Conservation (phyloP, 2,329 filamentous ascomycete genomes). For the Dothiorella sarmentorum region DNA sequence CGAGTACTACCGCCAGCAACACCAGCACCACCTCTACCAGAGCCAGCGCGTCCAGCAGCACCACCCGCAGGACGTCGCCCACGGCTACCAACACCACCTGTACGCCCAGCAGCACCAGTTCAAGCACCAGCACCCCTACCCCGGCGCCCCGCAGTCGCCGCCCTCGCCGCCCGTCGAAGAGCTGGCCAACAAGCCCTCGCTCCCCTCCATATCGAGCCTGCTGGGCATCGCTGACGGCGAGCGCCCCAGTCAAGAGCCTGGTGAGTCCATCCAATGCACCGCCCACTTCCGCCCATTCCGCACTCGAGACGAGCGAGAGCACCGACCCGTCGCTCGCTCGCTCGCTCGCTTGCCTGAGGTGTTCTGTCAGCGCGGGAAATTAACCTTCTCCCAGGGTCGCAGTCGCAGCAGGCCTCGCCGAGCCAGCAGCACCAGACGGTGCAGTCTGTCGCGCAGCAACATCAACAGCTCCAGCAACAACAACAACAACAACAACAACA, state of each 20-base stretch:
- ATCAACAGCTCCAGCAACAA: slow-evolving; percentile 23
- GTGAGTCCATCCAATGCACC: slow-evolving; percentile 22
- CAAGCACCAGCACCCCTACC: slow-evolving; percentile 24
- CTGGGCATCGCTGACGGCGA: slow-evolving; percentile 75
- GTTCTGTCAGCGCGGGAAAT: background rate
- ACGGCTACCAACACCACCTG: slow-evolving; percentile 31
- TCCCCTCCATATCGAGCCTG: slow-evolving; percentile 91
- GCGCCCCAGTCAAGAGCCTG: slow-evolving; percentile 49
- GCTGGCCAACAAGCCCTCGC: slow-evolving; percentile 65
- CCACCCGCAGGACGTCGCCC: slow-evolving; percentile 25
- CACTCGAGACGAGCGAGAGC: slow-evolving; percentile 20
- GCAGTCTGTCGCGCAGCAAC: slow-evolving; percentile 28
- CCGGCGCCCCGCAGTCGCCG: slow-evolving; percentile 56
- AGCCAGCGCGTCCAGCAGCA: slow-evolving; percentile 20
- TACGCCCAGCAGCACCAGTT: slow-evolving; percentile 20
- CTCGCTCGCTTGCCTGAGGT: background rate
- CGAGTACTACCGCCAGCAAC: slow-evolving; percentile 22
- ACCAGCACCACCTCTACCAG: slow-evolving; percentile 19
- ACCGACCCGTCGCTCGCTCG: too few species aligned
- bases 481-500: slow-evolving; percentile 19
- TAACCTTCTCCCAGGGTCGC: slow-evolving; percentile 22
- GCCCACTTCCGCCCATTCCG: slow-evolving; percentile 3
- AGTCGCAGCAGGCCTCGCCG: slow-evolving; percentile 19
- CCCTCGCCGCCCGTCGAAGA: slow-evolving; percentile 76
- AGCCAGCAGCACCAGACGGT: slow-evolving; percentile 27